These are phyloP conservation scores for Pythium volutum DNA, from an alignment of 352 stramenopile species.

Conservation along the genomic window DNA sequence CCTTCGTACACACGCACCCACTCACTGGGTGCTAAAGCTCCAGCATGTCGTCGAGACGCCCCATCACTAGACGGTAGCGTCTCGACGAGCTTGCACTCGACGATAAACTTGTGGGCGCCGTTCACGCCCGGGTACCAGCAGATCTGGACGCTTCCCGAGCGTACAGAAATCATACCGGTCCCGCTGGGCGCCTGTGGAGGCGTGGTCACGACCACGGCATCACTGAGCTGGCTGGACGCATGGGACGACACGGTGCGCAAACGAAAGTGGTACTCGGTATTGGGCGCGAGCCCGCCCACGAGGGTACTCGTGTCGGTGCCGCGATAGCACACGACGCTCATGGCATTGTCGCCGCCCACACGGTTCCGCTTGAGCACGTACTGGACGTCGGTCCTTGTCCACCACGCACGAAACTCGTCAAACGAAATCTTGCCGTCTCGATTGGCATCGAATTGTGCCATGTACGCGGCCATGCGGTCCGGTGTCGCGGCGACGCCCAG, in stretches of 20 bases:
- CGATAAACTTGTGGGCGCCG: constrained; percentile 61
- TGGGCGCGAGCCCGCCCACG: constrained; percentile 72
- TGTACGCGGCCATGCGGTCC: constrained; percentile 81
- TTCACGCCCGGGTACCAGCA: constrained; percentile 80
- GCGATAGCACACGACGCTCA: constrained; percentile 73
- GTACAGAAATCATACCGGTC: constrained; percentile 51
- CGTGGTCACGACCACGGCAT: constrained; percentile 70
- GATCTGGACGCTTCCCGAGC: constrained; percentile 50
- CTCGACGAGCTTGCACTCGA: constrained; percentile 80
- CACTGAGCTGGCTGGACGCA: constrained; percentile 71
- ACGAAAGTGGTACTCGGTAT: constrained; percentile 84
- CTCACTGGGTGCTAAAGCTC: constrained; percentile 21
- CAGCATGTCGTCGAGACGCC: neutral
- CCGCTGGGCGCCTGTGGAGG: constrained; percentile 52
- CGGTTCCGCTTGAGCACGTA: constrained; percentile 81
- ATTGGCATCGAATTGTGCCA: constrained; percentile 80
- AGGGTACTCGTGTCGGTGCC: constrained; percentile 42
- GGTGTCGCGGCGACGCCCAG: constrained; percentile 76
- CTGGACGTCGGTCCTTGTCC: constrained; percentile 72
- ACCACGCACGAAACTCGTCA: constrained; percentile 87
- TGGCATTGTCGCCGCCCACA: constrained; percentile 28
- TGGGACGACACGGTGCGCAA: constrained; percentile 76
- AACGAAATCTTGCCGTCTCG: constrained; percentile 84
- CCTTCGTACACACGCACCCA: constrained; percentile 85
- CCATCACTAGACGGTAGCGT: constrained; percentile 30